Conservation (phyloP, 495 filamentous ascomycete genomes). For the Trichoderma orchidacearum region DNA sequence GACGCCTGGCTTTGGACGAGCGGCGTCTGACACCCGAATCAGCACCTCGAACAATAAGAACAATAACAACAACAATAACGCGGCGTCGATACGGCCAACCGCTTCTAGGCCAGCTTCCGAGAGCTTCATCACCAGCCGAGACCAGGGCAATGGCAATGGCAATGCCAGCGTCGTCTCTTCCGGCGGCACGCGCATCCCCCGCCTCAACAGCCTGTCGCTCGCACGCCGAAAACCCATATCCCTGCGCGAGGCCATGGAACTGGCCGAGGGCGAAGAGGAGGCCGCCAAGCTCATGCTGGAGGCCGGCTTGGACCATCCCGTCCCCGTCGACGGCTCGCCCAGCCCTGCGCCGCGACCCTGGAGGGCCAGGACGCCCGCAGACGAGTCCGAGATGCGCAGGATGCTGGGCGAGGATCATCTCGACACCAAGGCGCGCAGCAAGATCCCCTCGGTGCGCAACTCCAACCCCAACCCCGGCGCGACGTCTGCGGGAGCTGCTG, state of each 20-base stretch:
- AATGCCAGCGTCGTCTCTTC: conserved; percentile 9
- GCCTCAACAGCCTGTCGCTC: conserved; percentile 14
- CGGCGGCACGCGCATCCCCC: conserved; percentile 24
- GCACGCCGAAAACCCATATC: conserved; percentile 20
- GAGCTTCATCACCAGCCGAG: background rate
- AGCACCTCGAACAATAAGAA: no score
- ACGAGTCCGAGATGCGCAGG: conserved; percentile 6
- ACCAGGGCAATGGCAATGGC: background rate
- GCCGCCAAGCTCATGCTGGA: background rate
- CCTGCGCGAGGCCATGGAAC: conserved; percentile 24
- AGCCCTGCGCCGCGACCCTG: conserved; percentile 31
- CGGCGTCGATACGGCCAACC: background rate
- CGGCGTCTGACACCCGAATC: no score
- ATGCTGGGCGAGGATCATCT: background rate
- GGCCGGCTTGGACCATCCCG: background rate
- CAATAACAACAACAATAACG: background rate
- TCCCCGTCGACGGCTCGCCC: conserved; percentile 26
- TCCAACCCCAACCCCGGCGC: background rate
- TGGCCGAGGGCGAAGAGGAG: conserved; percentile 28
- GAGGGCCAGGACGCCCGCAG: conserved; percentile 14
- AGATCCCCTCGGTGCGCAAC: conserved; percentile 3
- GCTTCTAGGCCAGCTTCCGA: background rate
- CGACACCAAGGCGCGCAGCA: conserved; percentile 5
- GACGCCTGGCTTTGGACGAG: background rate
- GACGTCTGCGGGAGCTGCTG: background rate